phyloP scores from a whole-genome alignment of 2,329 filamentous ascomycete genomes.

The Fusarium graminum region DNA sequence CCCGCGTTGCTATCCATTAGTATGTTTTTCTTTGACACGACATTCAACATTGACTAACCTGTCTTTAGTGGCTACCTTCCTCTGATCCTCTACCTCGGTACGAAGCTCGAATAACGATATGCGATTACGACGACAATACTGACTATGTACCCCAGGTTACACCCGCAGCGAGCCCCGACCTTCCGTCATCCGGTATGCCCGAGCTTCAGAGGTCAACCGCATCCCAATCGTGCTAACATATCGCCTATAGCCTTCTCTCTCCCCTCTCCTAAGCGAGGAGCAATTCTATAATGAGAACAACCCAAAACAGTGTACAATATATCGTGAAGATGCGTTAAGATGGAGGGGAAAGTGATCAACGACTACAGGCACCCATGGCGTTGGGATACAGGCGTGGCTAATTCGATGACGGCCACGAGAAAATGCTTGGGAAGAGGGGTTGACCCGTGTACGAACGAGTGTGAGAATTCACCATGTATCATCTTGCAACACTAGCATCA shows the following conservation, averaged over 20 bases:
- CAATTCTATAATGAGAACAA: constrained; percentile 21
- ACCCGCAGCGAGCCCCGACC: constrained; percentile 94
- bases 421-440: constrained; percentile 39
- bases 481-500: constrained; percentile 35
- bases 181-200: constrained; percentile 69
- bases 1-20: constrained; percentile 96
- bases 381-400: constrained; percentile 42
- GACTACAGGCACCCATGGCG: constrained; percentile 47
- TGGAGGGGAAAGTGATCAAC: constrained; percentile 9
- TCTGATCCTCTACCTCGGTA: constrained; percentile 96
- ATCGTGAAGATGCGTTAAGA: constrained; percentile 23
- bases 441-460: constrained; percentile 43
- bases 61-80: constrained; percentile 87
- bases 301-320: constrained; percentile 47
- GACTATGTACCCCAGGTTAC: constrained; percentile 73
- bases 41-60: constrained; percentile 53
- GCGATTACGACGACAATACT: constrained; percentile 42
- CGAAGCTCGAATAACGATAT: constrained; percentile 47
- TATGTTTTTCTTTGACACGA: constrained; percentile 60
- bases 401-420: constrained; percentile 29
- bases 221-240: constrained; percentile 36
- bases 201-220: neutral
- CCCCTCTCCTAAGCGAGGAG: constrained; percentile 68
- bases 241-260: constrained; percentile 67
- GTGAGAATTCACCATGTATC: constrained; percentile 43